These are phyloP conservation scores for Rosa multiflora DNA, from an alignment of 306 rosid genomes.

Conservation along the genomic window DNA sequence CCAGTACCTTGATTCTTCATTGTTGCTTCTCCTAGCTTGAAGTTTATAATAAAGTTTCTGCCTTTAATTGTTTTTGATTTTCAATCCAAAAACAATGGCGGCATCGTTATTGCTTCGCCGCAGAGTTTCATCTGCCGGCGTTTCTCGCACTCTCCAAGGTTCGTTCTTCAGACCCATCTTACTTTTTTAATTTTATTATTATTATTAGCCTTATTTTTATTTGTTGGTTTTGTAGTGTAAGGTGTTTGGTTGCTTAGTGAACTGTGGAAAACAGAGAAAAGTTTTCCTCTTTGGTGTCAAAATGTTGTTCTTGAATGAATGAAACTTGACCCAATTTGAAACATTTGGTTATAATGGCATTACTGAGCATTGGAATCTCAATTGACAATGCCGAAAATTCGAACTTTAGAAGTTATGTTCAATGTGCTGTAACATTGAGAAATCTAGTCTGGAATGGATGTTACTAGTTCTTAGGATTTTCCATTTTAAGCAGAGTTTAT, in stretches of 20 bases:
- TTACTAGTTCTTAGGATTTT: slow-evolving; percentile 4
- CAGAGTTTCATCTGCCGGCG: slow-evolving; percentile 24
- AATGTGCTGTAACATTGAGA: background rate
- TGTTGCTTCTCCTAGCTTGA: background rate
- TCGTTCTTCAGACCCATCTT: slow-evolving; percentile 7
- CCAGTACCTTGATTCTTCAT: slow-evolving; percentile 1
- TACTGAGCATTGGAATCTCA: background rate
- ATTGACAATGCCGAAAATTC: background rate
- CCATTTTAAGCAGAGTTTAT: background rate
- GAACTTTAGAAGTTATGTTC: background rate
- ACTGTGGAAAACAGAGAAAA: background rate
- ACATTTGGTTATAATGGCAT: background rate
- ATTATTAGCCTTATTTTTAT: background rate
- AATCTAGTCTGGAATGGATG: background rate
- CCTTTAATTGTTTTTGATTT: background rate
- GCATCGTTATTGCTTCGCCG: slow-evolving; percentile 50
- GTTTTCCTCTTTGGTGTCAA: background rate
- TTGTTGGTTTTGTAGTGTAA: background rate
- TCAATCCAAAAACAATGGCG: slow-evolving; percentile 40
- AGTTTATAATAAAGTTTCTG: background rate
- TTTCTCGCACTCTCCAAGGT: slow-evolving; percentile 47
- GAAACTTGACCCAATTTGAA: slow-evolving; percentile 3
- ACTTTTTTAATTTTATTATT: background rate
- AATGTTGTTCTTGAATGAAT: background rate
- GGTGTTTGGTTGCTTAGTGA: background rate